A percentile compares a stretch with the other conserved stretches of the same genome.
phyloP scores from a whole-genome alignment of 805 yeast genomes.

The Saturnispora silvae region DNA sequence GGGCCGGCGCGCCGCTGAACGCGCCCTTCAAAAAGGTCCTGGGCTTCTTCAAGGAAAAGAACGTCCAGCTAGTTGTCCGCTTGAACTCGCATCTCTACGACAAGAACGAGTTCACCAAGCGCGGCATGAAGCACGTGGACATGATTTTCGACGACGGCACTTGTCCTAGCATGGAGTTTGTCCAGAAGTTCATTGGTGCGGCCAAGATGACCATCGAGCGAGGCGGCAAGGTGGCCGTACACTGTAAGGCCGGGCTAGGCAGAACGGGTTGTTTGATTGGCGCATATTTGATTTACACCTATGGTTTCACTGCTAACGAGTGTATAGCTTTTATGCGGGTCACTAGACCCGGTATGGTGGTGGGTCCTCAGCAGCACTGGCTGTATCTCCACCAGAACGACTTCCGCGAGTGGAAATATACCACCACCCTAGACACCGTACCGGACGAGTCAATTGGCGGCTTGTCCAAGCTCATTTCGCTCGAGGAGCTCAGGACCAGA shows the following conservation, averaged over 20 bases:
- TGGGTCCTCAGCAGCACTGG: constrained; percentile 99
- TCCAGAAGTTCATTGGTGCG: constrained; percentile 87
- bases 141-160: constrained; percentile 98
- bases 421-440: constrained; percentile 67
- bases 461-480: constrained; percentile 46
- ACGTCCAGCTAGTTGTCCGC: constrained; percentile 84
- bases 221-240: constrained; percentile 96
- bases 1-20: constrained; percentile 42
- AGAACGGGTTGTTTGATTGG: constrained; percentile 97
- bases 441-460: constrained; percentile 64
- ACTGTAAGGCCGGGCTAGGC: constrained; percentile 96
- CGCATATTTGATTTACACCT: constrained; percentile 90
- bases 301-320: constrained; percentile 94
- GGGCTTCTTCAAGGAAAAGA: constrained; percentile 57
- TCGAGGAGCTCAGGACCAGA: constrained; percentile 51
- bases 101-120: constrained; percentile 66
- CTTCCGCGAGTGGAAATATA: constrained; percentile 91
- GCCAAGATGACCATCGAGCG: constrained; percentile 78
- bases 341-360: constrained; percentile 99
- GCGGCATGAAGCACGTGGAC: constrained; percentile 83
- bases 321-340: constrained; percentile 95
- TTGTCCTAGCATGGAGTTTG: constrained; percentile 91
- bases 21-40: constrained; percentile 77
- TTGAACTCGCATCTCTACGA: constrained; percentile 88
- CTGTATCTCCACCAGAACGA: constrained; percentile 90